A percentile compares a stretch with the other conserved stretches of the same genome.
These are phyloP conservation scores for Populus hybrid DNA, from an alignment of 441 rosid genomes.

Conservation along the genomic window DNA sequence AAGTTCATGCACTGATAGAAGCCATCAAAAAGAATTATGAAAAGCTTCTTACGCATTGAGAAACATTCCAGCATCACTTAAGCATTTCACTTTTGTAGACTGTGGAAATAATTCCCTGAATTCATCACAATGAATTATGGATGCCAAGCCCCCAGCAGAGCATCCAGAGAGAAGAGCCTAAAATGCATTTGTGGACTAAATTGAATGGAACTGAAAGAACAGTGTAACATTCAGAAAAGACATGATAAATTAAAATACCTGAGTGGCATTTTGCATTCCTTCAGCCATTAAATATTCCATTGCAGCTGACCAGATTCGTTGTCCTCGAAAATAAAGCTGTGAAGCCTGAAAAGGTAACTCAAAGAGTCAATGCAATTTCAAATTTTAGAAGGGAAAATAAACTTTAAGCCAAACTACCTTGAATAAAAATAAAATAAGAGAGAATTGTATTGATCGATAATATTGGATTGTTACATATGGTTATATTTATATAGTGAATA, in stretches of 20 bases:
- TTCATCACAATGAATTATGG: conserved; percentile 80
- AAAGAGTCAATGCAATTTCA: not conserved
- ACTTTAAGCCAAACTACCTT: not conserved
- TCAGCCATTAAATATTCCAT: conserved; percentile 73
- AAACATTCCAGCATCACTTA: conserved; percentile 92
- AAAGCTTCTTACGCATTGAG: conserved; percentile 60
- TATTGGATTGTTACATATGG: no score
- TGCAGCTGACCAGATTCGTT: conserved; percentile 83
- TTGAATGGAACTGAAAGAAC: not conserved
- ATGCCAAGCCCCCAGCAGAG: conserved; percentile 89
- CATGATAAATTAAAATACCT: conserved; percentile 36
- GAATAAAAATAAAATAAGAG: no score
- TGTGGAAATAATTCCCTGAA: conserved; percentile 57
- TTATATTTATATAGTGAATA: no score
- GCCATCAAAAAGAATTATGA: not conserved
- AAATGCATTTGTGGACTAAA: not conserved
- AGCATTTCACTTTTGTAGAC: conserved; percentile 70
- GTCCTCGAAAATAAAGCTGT: conserved; percentile 76
- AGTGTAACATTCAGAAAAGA: not conserved
- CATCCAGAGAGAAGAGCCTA: conserved; percentile 93
- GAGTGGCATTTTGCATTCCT: conserved; percentile 73
- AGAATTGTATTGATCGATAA: no score
- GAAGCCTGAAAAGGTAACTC: conserved; percentile 31
- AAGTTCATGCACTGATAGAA: not conserved
- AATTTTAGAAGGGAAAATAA: not conserved